phyloP scores from a whole-genome alignment of 495 filamentous ascomycete genomes.

The Hypoxylon lienhwacheense region DNA sequence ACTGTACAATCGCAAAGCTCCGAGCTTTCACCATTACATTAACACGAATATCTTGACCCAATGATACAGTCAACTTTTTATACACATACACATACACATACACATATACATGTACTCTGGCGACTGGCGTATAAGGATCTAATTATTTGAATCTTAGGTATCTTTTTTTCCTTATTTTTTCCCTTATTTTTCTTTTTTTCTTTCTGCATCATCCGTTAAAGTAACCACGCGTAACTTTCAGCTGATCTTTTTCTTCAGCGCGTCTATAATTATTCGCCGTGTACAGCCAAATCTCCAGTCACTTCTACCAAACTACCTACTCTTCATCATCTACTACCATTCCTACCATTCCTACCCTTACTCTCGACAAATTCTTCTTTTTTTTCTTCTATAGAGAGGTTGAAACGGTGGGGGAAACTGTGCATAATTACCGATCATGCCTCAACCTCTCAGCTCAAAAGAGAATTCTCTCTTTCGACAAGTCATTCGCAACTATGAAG shows the following conservation, averaged over 20 bases:
- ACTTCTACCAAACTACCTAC: too few species aligned
- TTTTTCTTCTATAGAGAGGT: neutral
- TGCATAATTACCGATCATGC: slow-evolving; percentile 54
- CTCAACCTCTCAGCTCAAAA: slow-evolving; percentile 83
- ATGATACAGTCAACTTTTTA: too few species aligned
- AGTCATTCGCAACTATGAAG: slow-evolving; percentile 92
- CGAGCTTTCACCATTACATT: slow-evolving; percentile 18
- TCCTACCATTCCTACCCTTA: too few species aligned
- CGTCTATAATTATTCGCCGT: too few species aligned
- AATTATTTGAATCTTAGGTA: neutral
- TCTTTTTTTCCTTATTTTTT: neutral
- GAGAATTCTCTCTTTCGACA: slow-evolving; percentile 91
- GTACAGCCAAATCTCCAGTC: too few species aligned
- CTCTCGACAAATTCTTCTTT: neutral
- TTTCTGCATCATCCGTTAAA: too few species aligned
- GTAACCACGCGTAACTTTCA: too few species aligned
- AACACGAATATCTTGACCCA: neutral
- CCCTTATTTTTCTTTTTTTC: too few species aligned
- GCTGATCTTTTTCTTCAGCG: too few species aligned
- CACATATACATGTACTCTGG: neutral
- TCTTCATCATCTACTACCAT: too few species aligned
- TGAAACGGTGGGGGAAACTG: slow-evolving; percentile 19
- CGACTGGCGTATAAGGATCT: neutral
- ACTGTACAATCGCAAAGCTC: slow-evolving; percentile 17
- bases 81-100: neutral